phyloP scores from a whole-genome alignment of 176 grass and related monocot genomes.

The Luzula sylvatica region DNA sequence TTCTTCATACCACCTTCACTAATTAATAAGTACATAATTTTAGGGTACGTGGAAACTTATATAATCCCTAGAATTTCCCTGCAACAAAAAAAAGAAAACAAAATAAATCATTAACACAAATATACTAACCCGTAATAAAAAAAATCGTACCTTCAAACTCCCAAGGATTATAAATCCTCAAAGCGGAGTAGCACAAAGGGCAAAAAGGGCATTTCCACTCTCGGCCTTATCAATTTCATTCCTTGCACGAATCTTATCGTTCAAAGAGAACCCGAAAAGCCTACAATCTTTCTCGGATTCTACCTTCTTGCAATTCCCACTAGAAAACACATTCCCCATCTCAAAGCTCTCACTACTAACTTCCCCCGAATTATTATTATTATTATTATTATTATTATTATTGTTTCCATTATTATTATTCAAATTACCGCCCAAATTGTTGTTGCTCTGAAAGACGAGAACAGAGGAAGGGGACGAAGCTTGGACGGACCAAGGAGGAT shows the following conservation, averaged over 20 bases:
- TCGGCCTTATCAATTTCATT: conserved; percentile 22
- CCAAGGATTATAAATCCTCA: conserved; percentile 25
- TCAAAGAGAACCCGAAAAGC: conserved; percentile 85
- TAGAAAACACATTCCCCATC: conserved; percentile 5
- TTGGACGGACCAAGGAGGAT: conserved; percentile 30
- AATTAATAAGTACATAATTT: not conserved
- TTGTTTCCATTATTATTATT: not conserved
- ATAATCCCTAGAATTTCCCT: not conserved
- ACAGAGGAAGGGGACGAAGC: conserved; percentile 61
- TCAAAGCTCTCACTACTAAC: conserved; percentile 9
- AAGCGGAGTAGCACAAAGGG: conserved; percentile 35
- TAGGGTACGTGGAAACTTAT: not conserved
- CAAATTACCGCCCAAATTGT: too few relatives aligned
- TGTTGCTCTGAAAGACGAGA: conserved; percentile 51
- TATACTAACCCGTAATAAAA: not conserved
- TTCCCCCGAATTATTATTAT: conserved; percentile 14
- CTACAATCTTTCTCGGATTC: conserved; percentile 31
- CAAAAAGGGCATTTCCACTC: conserved; percentile 25
- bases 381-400: not conserved
- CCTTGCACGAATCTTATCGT: conserved; percentile 33
- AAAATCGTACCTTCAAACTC: not conserved
- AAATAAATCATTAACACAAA: not conserved
- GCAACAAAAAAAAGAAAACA: not conserved
- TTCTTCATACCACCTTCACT: not conserved
- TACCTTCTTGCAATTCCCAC: conserved; percentile 1